Base-by-base conservation (phyloP, 164 flowering plant genomes). In the Paratinospora sagittata region DNA sequence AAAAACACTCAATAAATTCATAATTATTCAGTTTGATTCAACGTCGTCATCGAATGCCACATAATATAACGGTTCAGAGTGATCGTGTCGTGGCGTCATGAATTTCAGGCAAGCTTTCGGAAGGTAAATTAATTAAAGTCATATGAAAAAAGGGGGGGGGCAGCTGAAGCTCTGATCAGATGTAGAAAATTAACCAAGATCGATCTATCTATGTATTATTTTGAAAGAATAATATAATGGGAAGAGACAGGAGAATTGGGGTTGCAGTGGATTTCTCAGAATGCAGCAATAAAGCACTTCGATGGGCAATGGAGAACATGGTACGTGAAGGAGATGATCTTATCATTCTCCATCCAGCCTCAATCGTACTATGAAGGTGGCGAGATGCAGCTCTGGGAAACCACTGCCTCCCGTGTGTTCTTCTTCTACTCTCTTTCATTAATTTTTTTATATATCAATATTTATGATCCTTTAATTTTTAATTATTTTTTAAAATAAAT, bases 321-420 rank as follows among this genome's bases (percentile, higher is more conserved):
- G 79, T 81, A 17, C 78, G 90, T 0, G 67, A 74, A 2, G 96
- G 91, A 3, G 97, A 93, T 79, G 85, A 88, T 69, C 89, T 93
- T 27, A 80, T 93, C 73, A 89, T 93, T 52, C 52, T 91, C 33
- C 65, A 77, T 91, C 8, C 88, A 73, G 0, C 85, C 91, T 45
- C 82, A 79, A 30, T 82, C 77, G 0, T 0, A 77, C 67, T 88
- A 88, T 63, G 97, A 93, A 60, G 80, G 72, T 6, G 96, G 96
- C 49, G 96, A 91, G 88, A 81, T 84, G 87, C 97, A 91, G 83
- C 98, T 93, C 63, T 91, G 98, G 98, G 89, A 75, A 71, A 65
- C 88, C 82, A 88, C 92, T 70, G 98, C 97, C 36, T 91, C 98
- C 16, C 98, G 98, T 93, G 87, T 66, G 41, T 69, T 27, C 30